Conservation (phyloP, 495 filamentous ascomycete species). For the Talaromyces liani region DNA sequence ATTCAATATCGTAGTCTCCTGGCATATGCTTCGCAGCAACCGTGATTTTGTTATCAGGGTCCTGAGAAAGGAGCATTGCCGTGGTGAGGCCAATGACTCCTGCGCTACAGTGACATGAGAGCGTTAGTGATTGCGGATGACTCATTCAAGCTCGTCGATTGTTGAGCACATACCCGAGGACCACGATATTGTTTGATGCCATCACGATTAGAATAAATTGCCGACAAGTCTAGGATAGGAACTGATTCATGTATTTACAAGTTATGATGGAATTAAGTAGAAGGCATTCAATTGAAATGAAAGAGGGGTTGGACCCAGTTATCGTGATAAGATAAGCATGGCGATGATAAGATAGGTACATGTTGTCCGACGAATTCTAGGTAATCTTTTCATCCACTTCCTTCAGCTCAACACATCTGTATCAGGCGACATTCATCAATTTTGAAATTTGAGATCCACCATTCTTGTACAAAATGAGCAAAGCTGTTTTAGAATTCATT, state of each 20-base stretch:
- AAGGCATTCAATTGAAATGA: background rate
- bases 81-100: slow-evolving; percentile 91
- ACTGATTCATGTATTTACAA: background rate
- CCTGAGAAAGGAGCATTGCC: slow-evolving; percentile 71
- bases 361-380: background rate
- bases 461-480: no score
- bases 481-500: no score
- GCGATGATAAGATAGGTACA: background rate
- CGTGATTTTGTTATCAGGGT: slow-evolving; percentile 62
- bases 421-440: background rate
- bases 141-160: background rate
- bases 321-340: background rate
- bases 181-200: slow-evolving; percentile 49
- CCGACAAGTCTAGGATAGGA: background rate
- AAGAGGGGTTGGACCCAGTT: background rate
- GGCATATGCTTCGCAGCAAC: slow-evolving; percentile 96
- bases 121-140: background rate
- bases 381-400: background rate
- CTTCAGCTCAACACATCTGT: background rate
- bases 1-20: slow-evolving; percentile 96
- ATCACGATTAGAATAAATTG: slow-evolving; percentile 11
- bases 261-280: no score
- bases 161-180: slow-evolving; percentile 49
- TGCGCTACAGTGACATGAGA: slow-evolving; percentile 46
- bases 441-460: background rate